A percentile compares a stretch with the other conserved stretches of the same genome.
Evolutionary conservation across 495 filamentous ascomycete genomes (phyloP).

Genomic region (Xanthoparmelia taractica): DNA sequence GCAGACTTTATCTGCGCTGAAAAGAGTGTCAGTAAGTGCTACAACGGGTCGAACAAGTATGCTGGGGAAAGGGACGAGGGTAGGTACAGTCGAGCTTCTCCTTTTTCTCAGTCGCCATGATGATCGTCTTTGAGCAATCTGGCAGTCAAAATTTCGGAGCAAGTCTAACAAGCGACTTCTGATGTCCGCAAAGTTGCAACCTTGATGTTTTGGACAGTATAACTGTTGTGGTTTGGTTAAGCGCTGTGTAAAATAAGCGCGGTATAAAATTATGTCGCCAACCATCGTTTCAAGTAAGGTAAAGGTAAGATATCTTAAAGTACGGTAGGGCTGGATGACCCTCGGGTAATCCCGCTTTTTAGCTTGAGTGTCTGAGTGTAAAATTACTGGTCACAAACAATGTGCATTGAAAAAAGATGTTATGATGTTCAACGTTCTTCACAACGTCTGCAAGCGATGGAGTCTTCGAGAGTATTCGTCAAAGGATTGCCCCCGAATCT

Average conservation of each 20-base stretch:
- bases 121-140: background rate
- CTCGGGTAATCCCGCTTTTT: background rate
- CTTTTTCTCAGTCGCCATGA: constrained; percentile 49
- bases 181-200: background rate
- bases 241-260: background rate
- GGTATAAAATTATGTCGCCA: too few species aligned
- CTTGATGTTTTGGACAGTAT: background rate
- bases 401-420: background rate
- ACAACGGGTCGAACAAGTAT: background rate
- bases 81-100: constrained; percentile 61
- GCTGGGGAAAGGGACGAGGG: constrained; percentile 20
- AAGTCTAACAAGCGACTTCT: background rate
- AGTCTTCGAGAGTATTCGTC: constrained; percentile 85
- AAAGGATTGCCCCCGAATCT: constrained; percentile 70
- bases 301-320: too few species aligned
- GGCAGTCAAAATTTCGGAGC: background rate
- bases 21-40: constrained; percentile 30
- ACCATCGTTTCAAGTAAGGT: too few species aligned
- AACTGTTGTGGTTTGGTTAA: background rate
- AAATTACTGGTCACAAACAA: constrained; percentile 1
- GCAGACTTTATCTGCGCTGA: constrained; percentile 92
- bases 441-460: constrained; percentile 33
- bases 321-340: too few species aligned
- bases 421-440: background rate
- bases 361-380: background rate